Evolutionary conservation across 345 rosid genomes (phyloP).

Genomic region (Excoecaria agallocha): DNA sequence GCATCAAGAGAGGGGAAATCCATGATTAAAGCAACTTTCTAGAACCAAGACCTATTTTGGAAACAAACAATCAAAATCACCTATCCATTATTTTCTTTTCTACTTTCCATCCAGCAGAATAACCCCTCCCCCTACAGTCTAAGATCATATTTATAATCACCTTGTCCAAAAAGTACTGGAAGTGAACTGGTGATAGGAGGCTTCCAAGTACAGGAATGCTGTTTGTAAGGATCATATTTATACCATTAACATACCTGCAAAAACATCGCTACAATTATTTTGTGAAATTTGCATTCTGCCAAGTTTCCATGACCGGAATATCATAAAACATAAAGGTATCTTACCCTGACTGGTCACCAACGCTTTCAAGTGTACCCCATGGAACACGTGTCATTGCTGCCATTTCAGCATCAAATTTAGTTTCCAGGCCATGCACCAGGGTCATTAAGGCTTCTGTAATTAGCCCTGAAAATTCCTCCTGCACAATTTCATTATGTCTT

Average conservation of each 20-base stretch:
- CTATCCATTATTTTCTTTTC: neutral
- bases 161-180: constrained; percentile 84
- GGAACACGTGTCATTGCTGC: constrained; percentile 93
- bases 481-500: constrained; percentile 30
- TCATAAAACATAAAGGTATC: constrained; percentile 10
- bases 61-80: constrained; percentile 9
- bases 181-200: constrained; percentile 64
- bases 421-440: constrained; percentile 88
- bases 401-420: constrained; percentile 95
- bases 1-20: neutral
- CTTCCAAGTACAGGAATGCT: constrained; percentile 65
- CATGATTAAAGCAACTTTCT: neutral
- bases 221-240: constrained; percentile 53
- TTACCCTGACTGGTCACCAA: constrained; percentile 97
- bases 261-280: constrained; percentile 25
- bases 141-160: constrained; percentile 24
- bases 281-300: neutral
- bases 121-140: too few relatives aligned
- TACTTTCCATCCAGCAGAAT: neutral
- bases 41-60: neutral
- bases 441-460: constrained; percentile 86
- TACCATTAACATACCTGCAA: constrained; percentile 71
- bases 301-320: neutral
- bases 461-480: constrained; percentile 97
- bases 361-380: constrained; percentile 97